Evolutionary conservation across 2,329 filamentous ascomycete species (phyloP).

Genomic region (Aspergillus uvarum): DNA sequence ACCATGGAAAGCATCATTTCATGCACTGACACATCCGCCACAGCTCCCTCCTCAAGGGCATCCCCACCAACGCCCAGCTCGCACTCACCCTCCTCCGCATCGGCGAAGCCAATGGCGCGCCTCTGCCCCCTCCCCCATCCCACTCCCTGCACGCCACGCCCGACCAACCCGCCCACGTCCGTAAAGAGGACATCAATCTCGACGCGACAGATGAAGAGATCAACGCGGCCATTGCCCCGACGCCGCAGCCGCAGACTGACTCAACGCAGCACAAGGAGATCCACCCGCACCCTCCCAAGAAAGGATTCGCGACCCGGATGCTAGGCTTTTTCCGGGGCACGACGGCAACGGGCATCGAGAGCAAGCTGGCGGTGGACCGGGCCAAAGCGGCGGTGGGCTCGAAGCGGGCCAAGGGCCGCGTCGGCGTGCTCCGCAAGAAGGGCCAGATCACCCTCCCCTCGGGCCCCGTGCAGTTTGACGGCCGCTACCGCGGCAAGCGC

Average conservation of each 20-base stretch:
- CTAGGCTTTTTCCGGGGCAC: conserved; percentile 68
- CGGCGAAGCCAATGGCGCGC: conserved; percentile 77
- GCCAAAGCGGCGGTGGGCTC: conserved; percentile 64
- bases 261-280: background rate
- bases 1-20: background rate
- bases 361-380: conserved; percentile 69
- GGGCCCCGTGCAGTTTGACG: conserved; percentile 76
- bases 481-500: conserved; percentile 67
- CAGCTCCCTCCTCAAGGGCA: conserved; percentile 70
- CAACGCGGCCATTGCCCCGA: conserved; percentile 59
- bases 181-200: conserved; percentile 57
- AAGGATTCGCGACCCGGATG: conserved; percentile 49
- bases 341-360: conserved; percentile 70
- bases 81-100: conserved; percentile 77
- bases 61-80: conserved; percentile 83
- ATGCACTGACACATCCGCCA: conserved; percentile 18
- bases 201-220: conserved; percentile 67
- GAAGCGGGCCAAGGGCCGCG: conserved; percentile 63
- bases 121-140: conserved; percentile 63
- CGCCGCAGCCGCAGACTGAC: conserved; percentile 41
- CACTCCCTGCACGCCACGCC: conserved; percentile 46
- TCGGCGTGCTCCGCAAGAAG: conserved; percentile 64
- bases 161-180: conserved; percentile 52
- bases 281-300: conserved; percentile 18
- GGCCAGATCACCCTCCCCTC: conserved; percentile 45